Evolutionary conservation across 306 rosid genomes (phyloP), one percentile per base, ranked within the genome.

Genomic region (Fragaria vesca): DNA sequence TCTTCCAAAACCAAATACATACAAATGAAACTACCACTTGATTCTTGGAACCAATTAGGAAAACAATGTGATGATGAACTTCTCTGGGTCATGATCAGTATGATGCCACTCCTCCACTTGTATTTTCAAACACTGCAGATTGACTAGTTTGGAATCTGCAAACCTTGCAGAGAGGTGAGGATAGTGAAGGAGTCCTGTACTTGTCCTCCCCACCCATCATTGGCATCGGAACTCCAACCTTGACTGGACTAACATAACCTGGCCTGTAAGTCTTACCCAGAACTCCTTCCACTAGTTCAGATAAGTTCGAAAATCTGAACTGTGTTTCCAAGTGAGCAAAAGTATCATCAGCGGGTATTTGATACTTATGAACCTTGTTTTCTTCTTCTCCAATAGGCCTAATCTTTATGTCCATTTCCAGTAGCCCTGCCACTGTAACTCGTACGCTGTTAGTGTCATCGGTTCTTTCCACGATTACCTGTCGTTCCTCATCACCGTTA

Each of bases 201-300:
- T 79, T 91, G 75, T 85, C 81, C 82, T 91, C 96, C 8, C 96
- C 93, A 54, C 93, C 96, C 93, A 91, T 91, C 89, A 85, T 85
- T 43, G 96, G 94, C 97, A 88, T 89, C 17, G 88, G 69, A 76
- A 91, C 94, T 16, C 94, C 89, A 63, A 82, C 80, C 83, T 89
- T 89, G 0, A 88, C 94, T 12, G 93, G 87, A 80, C 89, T 91
- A 75, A 85, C 85, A 62, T 91, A 89, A 6, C 83, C 84, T 26
- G 91, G 89, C 82, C 89, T 78, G 67, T 89, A 91, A 54, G 94
- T 89, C 85, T 89, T 87, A 3, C 93, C 93, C 81, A 91, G 69
- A 74, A 91, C 82, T 45, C 93, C 96, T 60, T 91, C 90, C 69
- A 89, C 88, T 38, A 17, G 28, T 63, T 91, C 87, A 8, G 91